phyloP scores from a whole-genome alignment of 305 asterid species.

The Rubia balearica region DNA sequence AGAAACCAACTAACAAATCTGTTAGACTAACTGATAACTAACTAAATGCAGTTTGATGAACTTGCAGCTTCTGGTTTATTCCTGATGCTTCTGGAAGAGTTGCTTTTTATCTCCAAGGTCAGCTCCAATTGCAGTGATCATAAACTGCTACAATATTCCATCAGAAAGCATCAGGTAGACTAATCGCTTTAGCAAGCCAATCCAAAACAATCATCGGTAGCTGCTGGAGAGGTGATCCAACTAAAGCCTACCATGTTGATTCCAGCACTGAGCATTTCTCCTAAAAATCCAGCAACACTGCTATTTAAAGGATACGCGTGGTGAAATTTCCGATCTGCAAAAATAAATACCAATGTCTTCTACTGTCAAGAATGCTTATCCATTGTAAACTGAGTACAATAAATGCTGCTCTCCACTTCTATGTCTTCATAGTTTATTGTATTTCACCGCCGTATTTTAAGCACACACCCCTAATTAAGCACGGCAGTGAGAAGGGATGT shows the following conservation, averaged over 20 bases:
- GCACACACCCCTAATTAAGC: neutral
- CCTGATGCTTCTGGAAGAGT: too few species aligned
- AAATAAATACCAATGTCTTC: neutral
- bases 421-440: neutral
- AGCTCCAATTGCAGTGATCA: too few species aligned
- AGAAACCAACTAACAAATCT: too few species aligned
- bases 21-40: too few species aligned
- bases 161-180: conserved; percentile 72
- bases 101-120: too few species aligned
- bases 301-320: conserved; percentile 74
- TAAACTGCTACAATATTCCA: too few species aligned
- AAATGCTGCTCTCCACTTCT: neutral
- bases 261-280: conserved; percentile 94
- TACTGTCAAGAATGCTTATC: neutral
- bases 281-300: conserved; percentile 85
- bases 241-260: conserved; percentile 94
- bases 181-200: conserved; percentile 91
- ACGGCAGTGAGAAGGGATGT: neutral
- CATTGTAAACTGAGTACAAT: neutral
- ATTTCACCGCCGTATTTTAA: neutral
- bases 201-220: conserved; percentile 86
- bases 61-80: too few species aligned
- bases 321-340: conserved; percentile 70
- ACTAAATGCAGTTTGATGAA: too few species aligned
- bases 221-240: conserved; percentile 98